Conservation (phyloP, 805 yeast species). For the Helenozyma baotianmanensis region DNA sequence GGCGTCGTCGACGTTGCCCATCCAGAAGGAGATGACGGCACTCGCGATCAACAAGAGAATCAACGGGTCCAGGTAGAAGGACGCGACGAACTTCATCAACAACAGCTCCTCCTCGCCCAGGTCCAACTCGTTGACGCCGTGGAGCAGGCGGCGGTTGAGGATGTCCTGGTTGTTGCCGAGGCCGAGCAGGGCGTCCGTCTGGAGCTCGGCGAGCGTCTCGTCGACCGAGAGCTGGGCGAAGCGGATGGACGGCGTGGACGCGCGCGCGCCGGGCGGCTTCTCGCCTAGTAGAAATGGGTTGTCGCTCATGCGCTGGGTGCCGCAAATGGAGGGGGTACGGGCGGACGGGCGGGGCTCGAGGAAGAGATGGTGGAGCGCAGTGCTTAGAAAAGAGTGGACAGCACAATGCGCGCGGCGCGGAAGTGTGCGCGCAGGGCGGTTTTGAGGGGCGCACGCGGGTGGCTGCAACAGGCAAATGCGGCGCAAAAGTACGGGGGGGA, state of each 20-base stretch:
- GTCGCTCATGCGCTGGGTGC: constrained; percentile 42
- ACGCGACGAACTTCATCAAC: constrained; percentile 65
- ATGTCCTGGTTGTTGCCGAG: constrained; percentile 67
- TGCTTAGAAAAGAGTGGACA: too few species aligned
- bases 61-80: constrained; percentile 87
- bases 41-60: constrained; percentile 86
- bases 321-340: too few species aligned
- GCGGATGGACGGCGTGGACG: constrained; percentile 54
- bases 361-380: too few species aligned
- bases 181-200: constrained; percentile 60
- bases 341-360: too few species aligned
- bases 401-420: too few species aligned
- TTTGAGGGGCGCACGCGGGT: too few species aligned
- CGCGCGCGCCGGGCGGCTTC: constrained; percentile 15
- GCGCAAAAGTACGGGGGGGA: too few species aligned
- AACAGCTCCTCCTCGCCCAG: constrained; percentile 76
- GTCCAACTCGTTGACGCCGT: constrained; percentile 78
- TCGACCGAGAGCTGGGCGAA: constrained; percentile 59
- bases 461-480: too few species aligned
- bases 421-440: too few species aligned
- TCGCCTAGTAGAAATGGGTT: constrained; percentile 31
- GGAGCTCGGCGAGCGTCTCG: constrained; percentile 59
- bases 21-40: constrained; percentile 76
- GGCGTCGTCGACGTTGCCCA: constrained; percentile 97
- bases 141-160: constrained; percentile 60